Base-by-base conservation (phyloP, 2,329 filamentous ascomycete genomes). In the Neofusicoccum laricinum region DNA sequence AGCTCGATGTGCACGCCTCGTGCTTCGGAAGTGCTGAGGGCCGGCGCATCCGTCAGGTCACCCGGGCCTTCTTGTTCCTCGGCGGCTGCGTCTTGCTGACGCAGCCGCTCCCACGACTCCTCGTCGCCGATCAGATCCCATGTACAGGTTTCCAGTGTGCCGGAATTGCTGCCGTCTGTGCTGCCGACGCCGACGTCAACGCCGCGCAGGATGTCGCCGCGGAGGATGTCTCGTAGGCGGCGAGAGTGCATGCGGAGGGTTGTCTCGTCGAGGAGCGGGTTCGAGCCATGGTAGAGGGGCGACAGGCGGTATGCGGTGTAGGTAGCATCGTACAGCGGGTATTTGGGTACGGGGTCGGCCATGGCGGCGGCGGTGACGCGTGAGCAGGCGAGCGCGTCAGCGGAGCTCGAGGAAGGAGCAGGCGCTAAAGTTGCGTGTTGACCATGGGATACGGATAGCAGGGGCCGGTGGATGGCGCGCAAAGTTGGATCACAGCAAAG, bases 251-350 rank as follows among this genome's bases (percentile, higher is more conserved):
- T 73, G 17, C 77, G 76, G 14, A 84, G 72, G 19, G 75, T 73
- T 25, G 69, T 64, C 14, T 79, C 74, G 62, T 71, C 63, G 48
- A 81, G 72, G 4, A 78, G 71, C 0, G 70, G 70, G 4, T 70
- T 32, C 46, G 76, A 75, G 64, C 75, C 77, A 68, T 84, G 79
- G 70, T 84, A 80, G 43, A 86, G 78, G n/a, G 82, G 82, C 3
- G 83, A 84, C 8, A 85, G 72, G 67, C 82, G 82, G 70, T 84
- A 82, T 58, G 82, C 72, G n/a, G 75, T 81, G 78, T 82, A 85
- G 32, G 82, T 84, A n/a, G 79, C 79, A 69, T 82, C 80, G 69
- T 84, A 82, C 43, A 85, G 75, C 11, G 82, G 80, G 63, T 79
- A 79, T 17, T 72, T 70, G 7, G 74, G 72, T 40, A 76, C 72